Percentiles rank a stretch among this genome's conserved stretches.
Conservation (phyloP, 225 moss, liverwort and hornwort species). For the Polytrichum formosum region DNA sequence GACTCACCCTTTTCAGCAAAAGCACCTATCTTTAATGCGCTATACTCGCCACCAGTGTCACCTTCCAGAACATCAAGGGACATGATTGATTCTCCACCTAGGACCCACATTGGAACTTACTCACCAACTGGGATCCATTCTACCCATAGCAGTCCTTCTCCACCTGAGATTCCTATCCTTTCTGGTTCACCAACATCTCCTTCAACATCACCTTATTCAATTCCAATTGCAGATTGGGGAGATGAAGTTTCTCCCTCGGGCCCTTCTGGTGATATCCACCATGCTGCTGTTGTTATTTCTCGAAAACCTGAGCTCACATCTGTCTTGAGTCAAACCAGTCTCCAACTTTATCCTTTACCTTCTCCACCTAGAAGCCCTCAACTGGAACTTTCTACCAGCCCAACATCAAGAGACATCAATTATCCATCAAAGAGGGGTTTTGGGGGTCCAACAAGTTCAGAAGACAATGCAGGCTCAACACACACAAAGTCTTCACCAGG, state of each 20-base stretch:
- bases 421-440: slow-evolving; percentile 5
- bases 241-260: slow-evolving; percentile 9
- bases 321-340: slow-evolving; percentile 7
- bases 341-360: slow-evolving; percentile 27
- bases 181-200: slow-evolving; percentile 31
- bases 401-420: slow-evolving; percentile 7
- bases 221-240: neutral
- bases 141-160: slow-evolving; percentile 17
- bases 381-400: slow-evolving; percentile 1
- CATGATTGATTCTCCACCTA: slow-evolving; percentile 16
- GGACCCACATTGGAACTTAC: slow-evolving; percentile 12
- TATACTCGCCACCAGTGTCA: slow-evolving; percentile 24
- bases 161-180: slow-evolving; percentile 23
- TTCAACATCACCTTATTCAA: slow-evolving; percentile 13
- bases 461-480: slow-evolving; percentile 10
- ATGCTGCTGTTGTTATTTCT: slow-evolving; percentile 7
- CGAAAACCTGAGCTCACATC: slow-evolving; percentile 2
- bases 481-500: neutral
- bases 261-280: neutral
- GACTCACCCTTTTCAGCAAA: slow-evolving; percentile 12
- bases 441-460: slow-evolving; percentile 16
- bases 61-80: slow-evolving; percentile 16
- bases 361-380: slow-evolving; percentile 24
- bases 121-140: slow-evolving; percentile 13
- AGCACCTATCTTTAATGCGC: slow-evolving; percentile 26